A percentile compares a stretch with the other conserved stretches of the same genome.
phyloP scores from a whole-genome alignment of 2,329 filamentous ascomycete genomes.

The Venturia nashicola region DNA sequence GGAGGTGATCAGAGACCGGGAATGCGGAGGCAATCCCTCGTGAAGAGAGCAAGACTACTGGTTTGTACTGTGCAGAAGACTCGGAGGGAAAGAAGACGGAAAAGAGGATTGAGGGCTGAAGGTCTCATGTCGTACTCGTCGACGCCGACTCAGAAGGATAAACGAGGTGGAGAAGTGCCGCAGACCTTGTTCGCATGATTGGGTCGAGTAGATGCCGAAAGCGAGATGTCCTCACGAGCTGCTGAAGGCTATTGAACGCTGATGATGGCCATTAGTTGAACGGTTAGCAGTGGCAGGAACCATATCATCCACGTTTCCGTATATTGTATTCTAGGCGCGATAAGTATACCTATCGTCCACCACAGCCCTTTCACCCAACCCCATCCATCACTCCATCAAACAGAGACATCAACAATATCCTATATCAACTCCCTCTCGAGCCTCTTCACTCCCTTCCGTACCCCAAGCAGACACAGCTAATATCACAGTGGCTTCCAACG shows the following conservation, averaged over 20 bases:
- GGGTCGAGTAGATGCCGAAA: no score
- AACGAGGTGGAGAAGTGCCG: not conserved
- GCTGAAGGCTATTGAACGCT: no score
- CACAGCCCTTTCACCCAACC: not conserved
- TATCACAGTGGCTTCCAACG: not conserved
- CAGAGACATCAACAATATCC: not conserved
- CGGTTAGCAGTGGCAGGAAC: no score
- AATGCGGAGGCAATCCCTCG: not conserved
- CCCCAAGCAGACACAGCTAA: not conserved
- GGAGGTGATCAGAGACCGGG: not conserved
- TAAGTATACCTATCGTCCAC: not conserved
- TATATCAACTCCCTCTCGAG: not conserved
- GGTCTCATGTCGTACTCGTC: no score
- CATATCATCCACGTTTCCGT: not conserved
- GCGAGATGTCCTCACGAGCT: no score
- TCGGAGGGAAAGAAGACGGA: no score
- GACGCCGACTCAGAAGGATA: not conserved
- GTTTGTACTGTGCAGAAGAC: no score
- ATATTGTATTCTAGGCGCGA: not conserved
- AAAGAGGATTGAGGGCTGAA: no score
- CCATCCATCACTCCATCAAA: not conserved
- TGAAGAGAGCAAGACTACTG: not conserved
- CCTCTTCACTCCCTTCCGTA: not conserved
- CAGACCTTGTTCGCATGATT: no score
- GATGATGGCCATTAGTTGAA: no score